Conservation (phyloP, 2,329 filamentous ascomycete genomes). For the Tothia fuscella region DNA sequence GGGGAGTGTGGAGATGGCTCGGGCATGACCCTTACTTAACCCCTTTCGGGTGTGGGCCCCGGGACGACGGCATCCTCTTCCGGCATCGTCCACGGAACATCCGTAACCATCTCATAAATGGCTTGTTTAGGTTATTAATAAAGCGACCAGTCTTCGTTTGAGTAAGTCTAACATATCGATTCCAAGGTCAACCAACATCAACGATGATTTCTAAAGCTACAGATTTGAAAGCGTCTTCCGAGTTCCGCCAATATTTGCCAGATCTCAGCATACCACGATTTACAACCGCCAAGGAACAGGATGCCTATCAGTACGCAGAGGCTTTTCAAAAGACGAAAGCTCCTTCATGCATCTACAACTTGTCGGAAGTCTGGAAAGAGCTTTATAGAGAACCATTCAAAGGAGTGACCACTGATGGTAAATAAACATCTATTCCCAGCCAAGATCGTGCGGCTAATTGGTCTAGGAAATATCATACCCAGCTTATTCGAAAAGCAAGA, state of each 20-base stretch:
- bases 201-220: no score
- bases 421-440: neutral
- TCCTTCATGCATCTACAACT: slow-evolving; percentile 50
- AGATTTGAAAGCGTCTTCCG: neutral
- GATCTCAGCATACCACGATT: slow-evolving; percentile 51
- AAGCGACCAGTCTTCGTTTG: no score
- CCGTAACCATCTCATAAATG: no score
- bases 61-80: no score
- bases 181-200: no score
- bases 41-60: no score
- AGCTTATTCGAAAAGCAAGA: slow-evolving; percentile 49
- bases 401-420: slow-evolving; percentile 58
- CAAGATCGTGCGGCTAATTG: no score
- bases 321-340: slow-evolving; percentile 45
- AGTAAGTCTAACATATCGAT: no score
- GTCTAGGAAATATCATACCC: slow-evolving; percentile 36
- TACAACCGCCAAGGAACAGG: slow-evolving; percentile 48
- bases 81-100: no score
- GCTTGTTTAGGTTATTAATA: no score
- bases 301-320: slow-evolving; percentile 49
- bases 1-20: no score
- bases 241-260: slow-evolving; percentile 49
- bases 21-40: no score
- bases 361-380: slow-evolving; percentile 27
- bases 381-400: slow-evolving; percentile 51